Evolutionary conservation across 2,329 filamentous ascomycete species (phyloP).

Genomic region (Colletotrichum horii): DNA sequence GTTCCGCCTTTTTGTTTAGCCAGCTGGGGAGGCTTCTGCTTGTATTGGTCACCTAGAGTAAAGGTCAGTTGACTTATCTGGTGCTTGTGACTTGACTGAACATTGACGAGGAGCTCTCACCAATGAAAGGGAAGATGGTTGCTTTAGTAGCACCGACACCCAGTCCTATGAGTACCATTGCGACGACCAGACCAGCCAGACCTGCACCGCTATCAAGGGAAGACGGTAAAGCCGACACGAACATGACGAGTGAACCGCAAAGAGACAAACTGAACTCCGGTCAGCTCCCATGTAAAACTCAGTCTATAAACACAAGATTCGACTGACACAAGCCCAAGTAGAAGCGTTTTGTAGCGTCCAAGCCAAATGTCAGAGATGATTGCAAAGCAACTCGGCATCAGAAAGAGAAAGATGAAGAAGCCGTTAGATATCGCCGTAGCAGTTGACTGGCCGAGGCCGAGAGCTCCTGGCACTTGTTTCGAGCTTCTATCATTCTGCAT

Average conservation of each 20-base stretch:
- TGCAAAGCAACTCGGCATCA: slow-evolving; percentile 63
- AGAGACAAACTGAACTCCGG: slow-evolving; percentile 48
- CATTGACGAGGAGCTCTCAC: background rate
- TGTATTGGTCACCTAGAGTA: slow-evolving; percentile 57
- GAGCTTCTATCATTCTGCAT: slow-evolving; percentile 39
- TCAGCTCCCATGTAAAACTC: background rate
- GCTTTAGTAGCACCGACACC: slow-evolving; percentile 66
- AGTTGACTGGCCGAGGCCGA: slow-evolving; percentile 53
- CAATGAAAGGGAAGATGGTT: slow-evolving; percentile 45
- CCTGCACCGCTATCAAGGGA: slow-evolving; percentile 54
- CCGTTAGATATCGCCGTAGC: slow-evolving; percentile 52
- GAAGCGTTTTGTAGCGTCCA: slow-evolving; percentile 65
- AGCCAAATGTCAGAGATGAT: slow-evolving; percentile 65
- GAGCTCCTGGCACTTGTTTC: slow-evolving; percentile 48
- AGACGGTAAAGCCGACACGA: slow-evolving; percentile 57
- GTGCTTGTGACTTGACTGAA: background rate
- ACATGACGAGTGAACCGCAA: slow-evolving; percentile 57
- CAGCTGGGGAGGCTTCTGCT: slow-evolving; percentile 49
- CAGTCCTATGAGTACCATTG: slow-evolving; percentile 62
- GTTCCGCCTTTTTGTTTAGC: slow-evolving; percentile 24
- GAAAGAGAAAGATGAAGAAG: slow-evolving; percentile 51
- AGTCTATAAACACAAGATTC: slow-evolving; percentile 14
- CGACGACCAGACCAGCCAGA: slow-evolving; percentile 59
- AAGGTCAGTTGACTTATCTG: background rate
- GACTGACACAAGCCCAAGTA: slow-evolving; percentile 20